Evolutionary conservation across 2,329 filamentous ascomycete species (phyloP).

Genomic region (Nigrospora oryzae): DNA sequence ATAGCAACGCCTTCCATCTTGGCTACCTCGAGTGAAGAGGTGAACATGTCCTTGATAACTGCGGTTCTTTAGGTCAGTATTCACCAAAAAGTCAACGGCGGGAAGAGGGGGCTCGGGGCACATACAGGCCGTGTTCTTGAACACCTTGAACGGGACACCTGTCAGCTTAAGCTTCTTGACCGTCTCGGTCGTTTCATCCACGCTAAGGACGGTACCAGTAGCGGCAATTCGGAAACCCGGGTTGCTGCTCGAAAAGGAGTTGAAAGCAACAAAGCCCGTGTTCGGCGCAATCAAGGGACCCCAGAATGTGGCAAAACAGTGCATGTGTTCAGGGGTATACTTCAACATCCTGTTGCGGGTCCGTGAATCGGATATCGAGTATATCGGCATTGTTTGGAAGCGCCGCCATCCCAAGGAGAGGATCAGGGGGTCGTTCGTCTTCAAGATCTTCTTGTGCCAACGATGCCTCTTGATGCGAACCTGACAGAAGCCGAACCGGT

Average conservation of each 20-base stretch:
- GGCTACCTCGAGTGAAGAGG: constrained; percentile 81
- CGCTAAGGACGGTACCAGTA: constrained; percentile 85
- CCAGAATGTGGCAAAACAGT: constrained; percentile 94
- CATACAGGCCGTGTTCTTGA: constrained; percentile 84
- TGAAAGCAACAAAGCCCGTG: constrained; percentile 89
- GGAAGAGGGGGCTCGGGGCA: no score
- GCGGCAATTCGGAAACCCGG: constrained; percentile 92
- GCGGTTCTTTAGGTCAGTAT: no score
- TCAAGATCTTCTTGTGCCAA: constrained; percentile 99
- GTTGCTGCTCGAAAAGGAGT: constrained; percentile 75
- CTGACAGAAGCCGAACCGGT: constrained; percentile 92
- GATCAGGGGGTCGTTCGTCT: constrained; percentile 95
- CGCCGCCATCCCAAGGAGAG: constrained; percentile 94
- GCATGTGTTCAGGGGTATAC: constrained; percentile 98
- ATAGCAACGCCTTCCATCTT: constrained; percentile 94
- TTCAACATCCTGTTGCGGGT: constrained; percentile 97
- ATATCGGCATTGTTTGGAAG: constrained; percentile 87
- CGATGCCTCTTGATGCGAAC: constrained; percentile 93
- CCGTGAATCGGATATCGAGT: constrained; percentile 89
- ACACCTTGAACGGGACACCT: constrained; percentile 91
- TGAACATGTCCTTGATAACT: constrained; percentile 97
- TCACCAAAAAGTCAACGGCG: neutral
- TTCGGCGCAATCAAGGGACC: constrained; percentile 92
- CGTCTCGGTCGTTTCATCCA: constrained; percentile 93
- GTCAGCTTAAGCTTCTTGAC: constrained; percentile 99